phyloP scores from a whole-genome alignment of 2,329 filamentous ascomycete genomes.

The Metarhizium guizhouense region DNA sequence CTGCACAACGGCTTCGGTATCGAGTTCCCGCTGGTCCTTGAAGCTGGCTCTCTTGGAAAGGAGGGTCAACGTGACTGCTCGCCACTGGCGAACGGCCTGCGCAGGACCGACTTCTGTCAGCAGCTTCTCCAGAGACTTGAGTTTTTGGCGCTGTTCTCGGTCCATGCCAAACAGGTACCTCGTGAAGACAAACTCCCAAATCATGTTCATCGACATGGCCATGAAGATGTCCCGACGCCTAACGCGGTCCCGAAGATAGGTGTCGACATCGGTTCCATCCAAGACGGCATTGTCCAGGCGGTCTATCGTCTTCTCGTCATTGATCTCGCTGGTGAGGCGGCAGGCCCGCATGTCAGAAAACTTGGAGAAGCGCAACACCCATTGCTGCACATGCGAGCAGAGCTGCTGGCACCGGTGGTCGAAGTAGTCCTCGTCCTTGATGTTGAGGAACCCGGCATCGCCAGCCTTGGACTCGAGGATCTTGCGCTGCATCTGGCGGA shows the following conservation, averaged over 20 bases:
- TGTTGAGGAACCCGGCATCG: slow-evolving; percentile 65
- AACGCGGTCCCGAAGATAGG: slow-evolving; percentile 79
- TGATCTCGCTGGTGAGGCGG: slow-evolving; percentile 72
- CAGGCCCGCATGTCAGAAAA: slow-evolving; percentile 89
- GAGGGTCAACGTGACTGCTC: slow-evolving; percentile 86
- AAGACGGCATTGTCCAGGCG: slow-evolving; percentile 89
- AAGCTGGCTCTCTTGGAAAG: slow-evolving; percentile 77
- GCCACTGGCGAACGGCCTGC: slow-evolving; percentile 92
- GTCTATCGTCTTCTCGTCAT: slow-evolving; percentile 87
- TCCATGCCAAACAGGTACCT: slow-evolving; percentile 99
- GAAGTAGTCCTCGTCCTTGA: slow-evolving; percentile 90
- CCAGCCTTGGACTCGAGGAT: slow-evolving; percentile 50
- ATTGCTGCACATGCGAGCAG: slow-evolving; percentile 92
- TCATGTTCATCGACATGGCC: slow-evolving; percentile 98
- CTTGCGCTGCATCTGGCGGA: slow-evolving; percentile 41
- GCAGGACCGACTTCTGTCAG: slow-evolving; percentile 79
- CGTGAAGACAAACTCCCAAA: slow-evolving; percentile 98
- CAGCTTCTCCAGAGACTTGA: slow-evolving; percentile 91
- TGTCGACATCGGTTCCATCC: slow-evolving; percentile 87
- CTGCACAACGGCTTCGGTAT: slow-evolving; percentile 92
- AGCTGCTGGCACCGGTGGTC: slow-evolving; percentile 88
- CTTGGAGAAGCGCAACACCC: slow-evolving; percentile 96
- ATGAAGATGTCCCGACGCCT: slow-evolving; percentile 91
- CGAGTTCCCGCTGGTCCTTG: slow-evolving; percentile 69
- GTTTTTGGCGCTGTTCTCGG: slow-evolving; percentile 90